These are phyloP conservation scores for Taphrina confusa DNA, from an alignment of 1,139 yeast species.

Conservation along the genomic window DNA sequence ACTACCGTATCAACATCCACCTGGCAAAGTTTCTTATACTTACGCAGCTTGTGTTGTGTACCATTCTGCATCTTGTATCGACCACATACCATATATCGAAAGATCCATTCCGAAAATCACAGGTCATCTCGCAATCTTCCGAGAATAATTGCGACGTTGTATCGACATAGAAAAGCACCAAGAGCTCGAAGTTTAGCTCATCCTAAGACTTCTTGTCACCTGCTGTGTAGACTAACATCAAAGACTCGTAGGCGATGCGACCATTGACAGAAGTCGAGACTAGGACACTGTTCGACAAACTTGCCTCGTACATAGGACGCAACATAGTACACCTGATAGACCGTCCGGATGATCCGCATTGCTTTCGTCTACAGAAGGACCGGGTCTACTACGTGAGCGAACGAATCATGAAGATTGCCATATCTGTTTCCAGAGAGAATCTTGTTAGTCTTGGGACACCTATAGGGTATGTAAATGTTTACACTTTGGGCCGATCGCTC, in stretches of 20 bases:
- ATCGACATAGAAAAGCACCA: too few relatives aligned
- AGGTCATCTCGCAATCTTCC: too few relatives aligned
- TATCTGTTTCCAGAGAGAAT: constrained; percentile 82
- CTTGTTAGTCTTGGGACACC: constrained; percentile 78
- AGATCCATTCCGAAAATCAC: too few relatives aligned
- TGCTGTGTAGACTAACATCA: too few relatives aligned
- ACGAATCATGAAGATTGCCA: constrained; percentile 79
- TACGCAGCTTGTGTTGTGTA: too few relatives aligned
- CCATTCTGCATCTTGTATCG: too few relatives aligned
- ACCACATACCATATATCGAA: too few relatives aligned
- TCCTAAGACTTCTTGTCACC: too few relatives aligned
- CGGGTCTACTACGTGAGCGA: constrained; percentile 91
- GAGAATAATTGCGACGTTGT: too few relatives aligned
- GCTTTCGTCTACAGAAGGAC: constrained; percentile 92
- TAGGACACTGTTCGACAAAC: constrained; percentile 89
- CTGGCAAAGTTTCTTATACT: too few relatives aligned
- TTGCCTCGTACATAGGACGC: constrained; percentile 94
- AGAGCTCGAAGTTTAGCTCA: too few relatives aligned
- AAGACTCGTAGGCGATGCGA: constrained; percentile 9
- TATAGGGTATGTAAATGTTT: constrained; percentile 26
- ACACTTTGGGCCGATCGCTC: constrained; percentile 41
- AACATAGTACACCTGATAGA: constrained; percentile 86
- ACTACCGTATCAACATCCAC: too few relatives aligned
- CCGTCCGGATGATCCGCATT: constrained; percentile 86
- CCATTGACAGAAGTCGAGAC: constrained; percentile 57